Evolutionary conservation across 495 filamentous ascomycete species (phyloP).

Genomic region (Aspergillus conjunctus): DNA sequence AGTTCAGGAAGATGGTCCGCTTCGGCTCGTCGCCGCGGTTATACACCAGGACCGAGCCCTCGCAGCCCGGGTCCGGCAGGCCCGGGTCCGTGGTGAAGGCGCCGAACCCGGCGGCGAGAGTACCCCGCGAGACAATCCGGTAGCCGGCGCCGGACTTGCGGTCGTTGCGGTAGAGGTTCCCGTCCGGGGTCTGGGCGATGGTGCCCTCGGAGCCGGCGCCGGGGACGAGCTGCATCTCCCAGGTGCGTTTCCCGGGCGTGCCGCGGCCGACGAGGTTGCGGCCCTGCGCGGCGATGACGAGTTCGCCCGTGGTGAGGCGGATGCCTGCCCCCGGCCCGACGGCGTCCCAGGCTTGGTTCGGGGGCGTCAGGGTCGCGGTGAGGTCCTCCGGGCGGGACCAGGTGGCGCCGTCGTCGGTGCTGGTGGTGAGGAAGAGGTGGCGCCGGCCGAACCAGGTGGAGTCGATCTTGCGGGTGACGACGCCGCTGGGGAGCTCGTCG

Average conservation of each 20-base stretch:
- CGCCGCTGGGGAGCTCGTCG: background rate
- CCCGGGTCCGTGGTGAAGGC: conserved; percentile 7
- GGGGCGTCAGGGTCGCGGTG: background rate
- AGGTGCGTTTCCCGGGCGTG: conserved; percentile 7
- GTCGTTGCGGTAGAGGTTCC: conserved; percentile 14
- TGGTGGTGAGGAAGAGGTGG: conserved; percentile 14
- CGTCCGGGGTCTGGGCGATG: conserved; percentile 4
- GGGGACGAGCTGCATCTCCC: conserved; percentile 1
- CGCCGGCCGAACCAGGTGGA: conserved; percentile 6
- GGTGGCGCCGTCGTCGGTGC: conserved; percentile 7
- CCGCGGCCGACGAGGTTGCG: conserved; percentile 12
- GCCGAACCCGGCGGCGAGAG: conserved; percentile 6
- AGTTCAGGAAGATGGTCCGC: conserved; percentile 12
- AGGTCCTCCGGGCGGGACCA: conserved; percentile 8
- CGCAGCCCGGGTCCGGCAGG: conserved; percentile 11
- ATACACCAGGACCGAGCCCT: conserved; percentile 6
- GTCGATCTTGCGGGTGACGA: conserved; percentile 2
- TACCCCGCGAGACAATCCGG: conserved; percentile 12
- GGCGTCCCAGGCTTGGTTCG: conserved; percentile 1
- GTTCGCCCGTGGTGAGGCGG: conserved; percentile 5
- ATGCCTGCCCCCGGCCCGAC: conserved; percentile 6
- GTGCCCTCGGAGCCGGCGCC: conserved; percentile 15
- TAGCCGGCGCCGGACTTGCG: background rate
- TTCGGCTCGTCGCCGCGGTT: conserved; percentile 5
- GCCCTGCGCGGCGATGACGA: conserved; percentile 10